Evolutionary conservation across 176 grass and related monocot genomes (phyloP).

Genomic region (Hordeum vulgare): DNA sequence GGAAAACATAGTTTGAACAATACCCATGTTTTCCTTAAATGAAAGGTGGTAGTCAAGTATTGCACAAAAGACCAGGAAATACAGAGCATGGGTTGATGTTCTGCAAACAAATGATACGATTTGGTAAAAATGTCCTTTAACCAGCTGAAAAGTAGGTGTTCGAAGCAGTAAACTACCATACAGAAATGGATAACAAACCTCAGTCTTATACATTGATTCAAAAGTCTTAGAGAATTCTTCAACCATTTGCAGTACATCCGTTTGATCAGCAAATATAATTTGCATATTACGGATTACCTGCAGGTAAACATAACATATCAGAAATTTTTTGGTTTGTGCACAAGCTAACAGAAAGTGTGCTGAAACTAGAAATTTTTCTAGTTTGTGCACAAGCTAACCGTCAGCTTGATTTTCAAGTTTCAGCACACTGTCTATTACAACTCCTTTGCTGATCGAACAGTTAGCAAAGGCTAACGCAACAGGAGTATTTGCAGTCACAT

Average conservation of each 20-base stretch:
- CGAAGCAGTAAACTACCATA: neutral
- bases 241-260: conserved; percentile 64
- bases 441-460: no score
- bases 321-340: no score
- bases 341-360: no score
- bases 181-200: conserved; percentile 41
- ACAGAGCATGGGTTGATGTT: neutral
- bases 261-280: conserved; percentile 54
- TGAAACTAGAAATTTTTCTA: neutral
- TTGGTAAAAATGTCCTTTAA: neutral
- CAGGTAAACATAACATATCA: conserved; percentile 5
- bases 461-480: neutral
- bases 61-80: neutral
- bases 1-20: neutral
- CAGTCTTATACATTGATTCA: conserved; percentile 69
- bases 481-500: conserved; percentile 6
- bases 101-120: neutral
- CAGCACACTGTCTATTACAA: no score
- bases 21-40: no score
- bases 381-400: no score
- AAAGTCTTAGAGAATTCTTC: conserved; percentile 57
- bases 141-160: neutral
- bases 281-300: conserved; percentile 81
- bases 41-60: neutral
- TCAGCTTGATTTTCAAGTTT: no score